Base-by-base conservation (phyloP, 2,329 filamentous ascomycete species). In the Periconia sp. region DNA sequence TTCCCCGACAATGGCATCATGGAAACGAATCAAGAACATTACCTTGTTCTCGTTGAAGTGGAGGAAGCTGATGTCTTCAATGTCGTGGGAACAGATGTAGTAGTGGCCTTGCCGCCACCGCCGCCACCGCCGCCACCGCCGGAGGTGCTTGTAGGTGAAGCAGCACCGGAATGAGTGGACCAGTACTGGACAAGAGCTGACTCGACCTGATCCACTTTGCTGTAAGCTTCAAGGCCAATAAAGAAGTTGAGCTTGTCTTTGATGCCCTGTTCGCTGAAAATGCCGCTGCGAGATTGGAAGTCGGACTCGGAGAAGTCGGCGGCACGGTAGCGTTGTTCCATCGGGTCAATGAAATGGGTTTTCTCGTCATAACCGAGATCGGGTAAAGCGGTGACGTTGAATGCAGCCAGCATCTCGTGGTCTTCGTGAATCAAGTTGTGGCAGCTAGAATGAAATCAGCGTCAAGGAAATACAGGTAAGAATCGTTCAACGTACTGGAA, bases 391-490 rank as follows among this genome's bases (percentile, higher is more conserved):
- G 71, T 72, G 45, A 73, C 66, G 56, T 76, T 75, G 60, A 76
- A 74, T 2, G 66, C 73, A 2, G 65, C 74, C 65, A 76, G 68
- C 74, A 76, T 76, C 40, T 69, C 66, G 60, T 75, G 61, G 54
- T 77, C 74, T 60, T 77, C 74, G 64, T 77, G 74, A 43, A 76
- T 64, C 10, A 77, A 57, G 52, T 77, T 76, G 63, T 77, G 74
- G 64, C 70, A 72, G 46, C 45, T 47, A 30, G 2, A 31, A 47
- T 9, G 17, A 15, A 11, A 17, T 47, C 17, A 47, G 45, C 19
- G 3, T 20, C 5, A 37, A 37, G 33, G 15, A 37, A n/a, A 33
- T 13, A 2, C 8, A 10, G n/a, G 42, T 8, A 13, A 44, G 6
- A 44, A 19, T 3, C 7, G 9, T 9, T 8, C 17, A 15, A n/a